phyloP scores from a whole-genome alignment of 148 eudicot species.

The Rhododendron ovatum region DNA sequence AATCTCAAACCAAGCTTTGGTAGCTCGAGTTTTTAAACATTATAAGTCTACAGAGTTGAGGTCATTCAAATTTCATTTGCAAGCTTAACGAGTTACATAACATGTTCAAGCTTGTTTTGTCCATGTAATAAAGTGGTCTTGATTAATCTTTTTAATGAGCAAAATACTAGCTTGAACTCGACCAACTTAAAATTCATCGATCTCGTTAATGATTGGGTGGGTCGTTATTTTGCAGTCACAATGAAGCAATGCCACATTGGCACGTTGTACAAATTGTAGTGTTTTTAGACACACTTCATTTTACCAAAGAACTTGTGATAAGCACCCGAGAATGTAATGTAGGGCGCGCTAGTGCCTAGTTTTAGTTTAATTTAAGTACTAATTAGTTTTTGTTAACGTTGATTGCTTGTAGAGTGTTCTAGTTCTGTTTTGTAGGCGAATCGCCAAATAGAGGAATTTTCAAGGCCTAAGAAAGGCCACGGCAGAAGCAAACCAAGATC shows the following conservation, averaged over 20 bases:
- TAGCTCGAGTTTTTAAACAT: background rate
- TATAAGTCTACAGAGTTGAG: background rate
- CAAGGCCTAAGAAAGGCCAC: too few relatives aligned
- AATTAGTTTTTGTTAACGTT: too few relatives aligned
- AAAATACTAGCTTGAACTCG: background rate
- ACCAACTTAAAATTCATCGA: background rate
- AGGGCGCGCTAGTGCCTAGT: too few relatives aligned
- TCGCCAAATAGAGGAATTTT: too few relatives aligned
- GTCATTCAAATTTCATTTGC: background rate
- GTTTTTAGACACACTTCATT: background rate
- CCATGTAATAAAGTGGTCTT: background rate
- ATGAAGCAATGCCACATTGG: background rate
- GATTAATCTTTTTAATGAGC: background rate
- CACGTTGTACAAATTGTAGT: background rate
- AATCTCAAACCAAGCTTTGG: background rate
- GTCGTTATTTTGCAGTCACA: background rate
- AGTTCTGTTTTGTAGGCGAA: too few relatives aligned
- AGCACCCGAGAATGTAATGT: too few relatives aligned
- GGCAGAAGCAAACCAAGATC: too few relatives aligned
- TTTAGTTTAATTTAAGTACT: too few relatives aligned
- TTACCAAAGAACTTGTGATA: background rate
- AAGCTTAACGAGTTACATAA: background rate
- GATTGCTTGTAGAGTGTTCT: too few relatives aligned
- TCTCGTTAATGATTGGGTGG: background rate
- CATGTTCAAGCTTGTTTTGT: background rate